Conservation (phyloP, 257 asterid genomes). For the Solanum sparsipilum region DNA sequence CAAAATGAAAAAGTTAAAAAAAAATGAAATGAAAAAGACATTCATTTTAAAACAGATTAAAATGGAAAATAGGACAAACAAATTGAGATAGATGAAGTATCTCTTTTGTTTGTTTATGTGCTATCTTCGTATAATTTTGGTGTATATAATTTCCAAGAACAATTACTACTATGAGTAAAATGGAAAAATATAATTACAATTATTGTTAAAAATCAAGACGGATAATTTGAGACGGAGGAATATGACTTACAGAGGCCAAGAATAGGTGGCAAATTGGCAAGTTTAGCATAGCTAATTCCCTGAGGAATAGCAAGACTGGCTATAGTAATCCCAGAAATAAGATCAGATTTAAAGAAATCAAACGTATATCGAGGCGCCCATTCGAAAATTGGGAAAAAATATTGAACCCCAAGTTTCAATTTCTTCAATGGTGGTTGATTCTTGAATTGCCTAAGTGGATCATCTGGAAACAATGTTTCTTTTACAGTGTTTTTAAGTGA, state of each 20-base stretch:
- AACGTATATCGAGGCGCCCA: slow-evolving; percentile 74
- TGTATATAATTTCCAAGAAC: too few species aligned
- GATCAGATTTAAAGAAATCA: slow-evolving; percentile 50
- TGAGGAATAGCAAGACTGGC: slow-evolving; percentile 97
- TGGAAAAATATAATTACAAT: too few species aligned
- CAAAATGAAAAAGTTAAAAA: fast-evolving
- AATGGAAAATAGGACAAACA: too few species aligned
- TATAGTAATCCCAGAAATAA: slow-evolving; percentile 85
- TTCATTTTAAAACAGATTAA: too few species aligned
- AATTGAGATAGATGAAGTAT: too few species aligned
- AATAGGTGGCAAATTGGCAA: slow-evolving; percentile 84
- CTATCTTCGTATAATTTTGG: too few species aligned
- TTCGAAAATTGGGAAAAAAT: slow-evolving; percentile 70
- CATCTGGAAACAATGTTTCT: slow-evolving; percentile 85
- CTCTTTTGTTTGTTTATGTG: too few species aligned
- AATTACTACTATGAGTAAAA: too few species aligned
- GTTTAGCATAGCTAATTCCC: slow-evolving; percentile 93
- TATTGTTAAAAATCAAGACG: fast-evolving
- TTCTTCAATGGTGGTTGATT: slow-evolving; percentile 46
- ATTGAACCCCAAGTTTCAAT: slow-evolving; percentile 50
- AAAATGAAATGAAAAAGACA: too few species aligned
- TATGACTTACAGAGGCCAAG: slow-evolving; percentile 75
- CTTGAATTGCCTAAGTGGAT: slow-evolving; percentile 86
- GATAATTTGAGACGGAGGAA: background rate
- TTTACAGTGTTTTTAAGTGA: slow-evolving; percentile 49